Conservation (phyloP, 140 eudicot genomes). For the Cichorium intybus region DNA sequence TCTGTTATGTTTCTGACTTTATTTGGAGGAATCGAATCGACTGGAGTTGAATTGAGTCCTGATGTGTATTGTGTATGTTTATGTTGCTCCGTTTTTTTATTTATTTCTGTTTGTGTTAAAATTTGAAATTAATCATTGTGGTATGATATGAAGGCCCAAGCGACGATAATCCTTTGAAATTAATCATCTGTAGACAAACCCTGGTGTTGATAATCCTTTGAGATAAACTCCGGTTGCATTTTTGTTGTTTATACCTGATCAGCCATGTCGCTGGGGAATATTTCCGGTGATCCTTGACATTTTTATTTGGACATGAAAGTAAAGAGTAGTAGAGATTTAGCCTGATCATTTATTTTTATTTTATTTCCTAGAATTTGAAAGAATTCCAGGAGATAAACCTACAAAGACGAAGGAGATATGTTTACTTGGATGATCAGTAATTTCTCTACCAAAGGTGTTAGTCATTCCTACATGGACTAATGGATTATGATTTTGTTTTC, state of each 20-base stretch:
- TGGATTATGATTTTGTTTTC: not conserved
- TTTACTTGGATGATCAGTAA: slow-evolving; percentile 41
- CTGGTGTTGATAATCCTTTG: slow-evolving; percentile 36
- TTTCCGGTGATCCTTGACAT: slow-evolving; percentile 24
- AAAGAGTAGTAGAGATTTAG: slow-evolving; percentile 51
- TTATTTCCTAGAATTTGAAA: slow-evolving; percentile 19
- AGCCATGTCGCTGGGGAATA: too few species aligned
- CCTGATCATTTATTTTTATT: slow-evolving; percentile 70
- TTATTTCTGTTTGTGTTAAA: too few species aligned
- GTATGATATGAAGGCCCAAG: too few species aligned
- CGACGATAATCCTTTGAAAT: too few species aligned
- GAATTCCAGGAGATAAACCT: slow-evolving; percentile 26
- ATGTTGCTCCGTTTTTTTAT: too few species aligned
- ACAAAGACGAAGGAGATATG: slow-evolving; percentile 43
- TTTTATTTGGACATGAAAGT: slow-evolving; percentile 44
- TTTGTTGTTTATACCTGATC: too few species aligned
- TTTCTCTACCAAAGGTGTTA: slow-evolving; percentile 68
- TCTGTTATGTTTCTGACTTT: too few species aligned
- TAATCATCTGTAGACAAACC: too few species aligned
- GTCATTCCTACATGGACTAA: slow-evolving; percentile 5
- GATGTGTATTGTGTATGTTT: too few species aligned
- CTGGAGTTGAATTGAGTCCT: too few species aligned
- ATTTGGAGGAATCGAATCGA: too few species aligned
- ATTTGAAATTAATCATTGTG: too few species aligned
- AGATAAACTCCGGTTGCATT: slow-evolving; percentile 18